Evolutionary conservation across 2,329 filamentous ascomycete species (phyloP), one percentile per base, ranked within the genome.

Genomic region (Fusarium xyrophilum): DNA sequence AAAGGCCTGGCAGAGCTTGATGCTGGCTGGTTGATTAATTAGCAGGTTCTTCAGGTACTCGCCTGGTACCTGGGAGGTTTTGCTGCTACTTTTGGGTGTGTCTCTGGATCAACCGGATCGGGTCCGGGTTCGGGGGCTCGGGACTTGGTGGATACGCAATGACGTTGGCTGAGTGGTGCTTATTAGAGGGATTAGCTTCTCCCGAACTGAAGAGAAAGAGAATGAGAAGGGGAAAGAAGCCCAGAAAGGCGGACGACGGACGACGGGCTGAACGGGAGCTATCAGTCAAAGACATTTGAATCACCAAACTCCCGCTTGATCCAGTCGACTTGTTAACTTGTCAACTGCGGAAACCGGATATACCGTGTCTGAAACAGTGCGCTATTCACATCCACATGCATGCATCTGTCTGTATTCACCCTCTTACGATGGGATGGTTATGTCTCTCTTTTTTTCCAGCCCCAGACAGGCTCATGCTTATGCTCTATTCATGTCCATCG

Each of bases 121-220:
- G 69, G 73, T 62, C 67, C 63, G 63, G 72, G 58, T 72, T 75
- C 73, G 73, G 71, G 71, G 73, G 57, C 68, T 74, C 74, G 72
- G 74, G 68, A 70, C 61, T 47, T 44, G 55, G 74, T 75, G 74
- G 74, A 61, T 69, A 71, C 66, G 64, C 62, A 69, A 76, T 76
- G 74, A 76, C 74, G 74, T 74, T 71, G 67, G 58, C 56, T 67
- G 58, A 61, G 50, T 57, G 39, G 25, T 47, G 28, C 60, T 61
- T 15, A 44, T 61, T 15, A 44, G 56, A 55, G 54, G 47, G 38
- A 38, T 46, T 53, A 40, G 36, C 50, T 57, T 55, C 59, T 63
- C 59, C 60, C 64, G 51, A 57, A 40, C 15, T 43, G 19, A 30
- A 46, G 27, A 30, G 43, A 15, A 14, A 30, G 27, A 6, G 23